Evolutionary conservation across 148 eudicot species (phyloP).

Genomic region (Linanthus parryae): DNA sequence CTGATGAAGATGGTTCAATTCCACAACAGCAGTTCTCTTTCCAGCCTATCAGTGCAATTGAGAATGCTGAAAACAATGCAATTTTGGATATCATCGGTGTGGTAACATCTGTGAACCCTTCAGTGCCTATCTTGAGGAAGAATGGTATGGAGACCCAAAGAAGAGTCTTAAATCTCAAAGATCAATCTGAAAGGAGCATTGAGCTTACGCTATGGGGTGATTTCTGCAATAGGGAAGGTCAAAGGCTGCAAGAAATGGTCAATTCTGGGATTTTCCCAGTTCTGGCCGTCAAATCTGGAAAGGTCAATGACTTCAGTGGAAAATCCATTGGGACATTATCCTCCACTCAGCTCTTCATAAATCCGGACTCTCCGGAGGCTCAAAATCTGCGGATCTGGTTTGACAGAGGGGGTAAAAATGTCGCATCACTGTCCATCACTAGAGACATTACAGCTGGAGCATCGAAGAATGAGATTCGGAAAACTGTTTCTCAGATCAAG

Average conservation of each 20-base stretch:
- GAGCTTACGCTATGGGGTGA: slow-evolving; percentile 98
- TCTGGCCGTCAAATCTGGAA: slow-evolving; percentile 89
- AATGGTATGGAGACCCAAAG: slow-evolving; percentile 99
- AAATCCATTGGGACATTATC: slow-evolving; percentile 85
- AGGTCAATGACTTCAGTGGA: slow-evolving; percentile 81
- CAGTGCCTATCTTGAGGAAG: slow-evolving; percentile 80
- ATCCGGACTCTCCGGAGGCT: slow-evolving; percentile 81
- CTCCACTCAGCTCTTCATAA: slow-evolving; percentile 69
- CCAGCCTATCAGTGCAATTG: slow-evolving; percentile 78
- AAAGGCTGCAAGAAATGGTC: slow-evolving; percentile 66
- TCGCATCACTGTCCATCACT: slow-evolving; percentile 65
- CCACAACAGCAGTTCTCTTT: slow-evolving; percentile 84
- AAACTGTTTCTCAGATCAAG: slow-evolving; percentile 75
- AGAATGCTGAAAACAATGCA: slow-evolving; percentile 70
- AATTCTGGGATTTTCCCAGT: slow-evolving; percentile 70
- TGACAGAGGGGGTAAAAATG: slow-evolving; percentile 58
- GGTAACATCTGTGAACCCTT: slow-evolving; percentile 72
- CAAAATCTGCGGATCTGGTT: slow-evolving; percentile 60
- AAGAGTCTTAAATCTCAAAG: slow-evolving; percentile 73
- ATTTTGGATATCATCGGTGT: slow-evolving; percentile 83
- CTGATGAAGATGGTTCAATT: slow-evolving; percentile 87
- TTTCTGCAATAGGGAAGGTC: slow-evolving; percentile 94
- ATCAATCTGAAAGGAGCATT: slow-evolving; percentile 70
- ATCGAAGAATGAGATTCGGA: slow-evolving; percentile 64
- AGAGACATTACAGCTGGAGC: slow-evolving; percentile 64